Base-by-base conservation (phyloP, 768 basidiomycete species). In the Collybia sordida region DNA sequence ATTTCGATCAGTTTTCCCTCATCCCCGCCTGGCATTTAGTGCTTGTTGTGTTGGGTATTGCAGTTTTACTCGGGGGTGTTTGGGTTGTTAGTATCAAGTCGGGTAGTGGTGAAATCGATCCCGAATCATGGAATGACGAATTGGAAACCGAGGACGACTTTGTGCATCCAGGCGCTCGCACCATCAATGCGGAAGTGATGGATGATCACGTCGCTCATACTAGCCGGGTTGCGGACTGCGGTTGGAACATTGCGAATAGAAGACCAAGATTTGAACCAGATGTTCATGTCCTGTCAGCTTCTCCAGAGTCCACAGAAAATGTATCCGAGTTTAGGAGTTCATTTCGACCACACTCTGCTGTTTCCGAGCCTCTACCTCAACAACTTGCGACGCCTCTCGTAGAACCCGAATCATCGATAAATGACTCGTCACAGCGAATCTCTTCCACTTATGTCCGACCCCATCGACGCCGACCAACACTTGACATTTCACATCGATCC, bases 71-170 rank as follows among this genome's bases (percentile, higher is more conserved):
- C 14, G 78, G 82, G 2, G 94, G 94, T 7, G 94, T 98, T 1
- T 95, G 92, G 88, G 80, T 92, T 17, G 90, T 96, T 42, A 90
- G 87, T 55, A 81, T 90, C 44, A 85, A 86, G 43, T 80, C 86
- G 2, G 81, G 79, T 2, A 73, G 75, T 27, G 80, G 76, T 17
- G 73, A 71, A 25, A 72, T 70, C 9, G 77, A 82, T 50, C 66
- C 78, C 24, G 79, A 79, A 36, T 55, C 66, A 35, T 74, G 77
- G 72, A 69, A 81, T 44, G 79, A 75, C 28, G 74, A 74, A 21
- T 63, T 65, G 37, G 67, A 63, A 31, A 47, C 56, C n/a, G 66
- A 69, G 42, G 39, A 46, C 19, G 49, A 50, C 39, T 45, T 46
- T 19, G 56, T 47, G 3, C 50, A 43, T 22, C 18, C n/a, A 17